A percentile compares a stretch with the other conserved stretches of the same genome.
These are phyloP conservation scores for Tephrocybe sp. DNA, from an alignment of 768 basidiomycete species.

Conservation along the genomic window DNA sequence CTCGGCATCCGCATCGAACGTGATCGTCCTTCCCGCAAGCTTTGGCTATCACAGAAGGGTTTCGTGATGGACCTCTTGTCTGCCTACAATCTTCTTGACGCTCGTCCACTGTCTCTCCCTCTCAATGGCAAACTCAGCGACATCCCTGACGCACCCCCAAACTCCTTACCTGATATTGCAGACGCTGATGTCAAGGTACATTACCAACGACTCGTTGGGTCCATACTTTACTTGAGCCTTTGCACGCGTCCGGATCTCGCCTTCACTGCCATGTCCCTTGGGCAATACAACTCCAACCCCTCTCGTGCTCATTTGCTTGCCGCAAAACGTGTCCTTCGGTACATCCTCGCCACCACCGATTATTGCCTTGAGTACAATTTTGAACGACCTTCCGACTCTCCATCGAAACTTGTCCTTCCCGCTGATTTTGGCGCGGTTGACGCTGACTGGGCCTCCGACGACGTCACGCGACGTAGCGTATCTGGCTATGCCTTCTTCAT, in stretches of 20 bases:
- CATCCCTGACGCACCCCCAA: background rate
- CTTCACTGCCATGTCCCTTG: constrained; percentile 25
- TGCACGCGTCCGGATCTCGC: constrained; percentile 34
- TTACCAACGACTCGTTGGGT: constrained; percentile 23
- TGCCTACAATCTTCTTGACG: constrained; percentile 6
- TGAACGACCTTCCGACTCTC: no score
- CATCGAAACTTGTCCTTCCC: background rate
- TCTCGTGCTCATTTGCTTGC: constrained; percentile 25
- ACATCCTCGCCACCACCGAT: constrained; percentile 29
- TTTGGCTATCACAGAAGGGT: constrained; percentile 14
- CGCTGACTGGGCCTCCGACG: constrained; percentile 30
- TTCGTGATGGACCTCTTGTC: constrained; percentile 12
- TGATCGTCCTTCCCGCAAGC: constrained; percentile 2
- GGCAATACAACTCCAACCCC: constrained; percentile 24
- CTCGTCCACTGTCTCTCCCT: background rate
- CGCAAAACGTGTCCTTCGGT: constrained; percentile 28
- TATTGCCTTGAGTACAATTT: constrained; percentile 17
- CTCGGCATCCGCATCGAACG: constrained; percentile 8
- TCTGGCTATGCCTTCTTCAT: constrained; percentile 22
- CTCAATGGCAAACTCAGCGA: background rate
- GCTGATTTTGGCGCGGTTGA: constrained; percentile 21
- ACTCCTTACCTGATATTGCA: constrained; percentile 10
- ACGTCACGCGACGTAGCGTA: constrained; percentile 17
- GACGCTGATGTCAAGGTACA: constrained; percentile 14
- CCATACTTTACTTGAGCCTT: constrained; percentile 26